Percentiles rank a stretch among this genome's conserved stretches.
phyloP scores from a whole-genome alignment of 192 early-diverging fungal genomes.

The Irineochytrium annulatum region DNA sequence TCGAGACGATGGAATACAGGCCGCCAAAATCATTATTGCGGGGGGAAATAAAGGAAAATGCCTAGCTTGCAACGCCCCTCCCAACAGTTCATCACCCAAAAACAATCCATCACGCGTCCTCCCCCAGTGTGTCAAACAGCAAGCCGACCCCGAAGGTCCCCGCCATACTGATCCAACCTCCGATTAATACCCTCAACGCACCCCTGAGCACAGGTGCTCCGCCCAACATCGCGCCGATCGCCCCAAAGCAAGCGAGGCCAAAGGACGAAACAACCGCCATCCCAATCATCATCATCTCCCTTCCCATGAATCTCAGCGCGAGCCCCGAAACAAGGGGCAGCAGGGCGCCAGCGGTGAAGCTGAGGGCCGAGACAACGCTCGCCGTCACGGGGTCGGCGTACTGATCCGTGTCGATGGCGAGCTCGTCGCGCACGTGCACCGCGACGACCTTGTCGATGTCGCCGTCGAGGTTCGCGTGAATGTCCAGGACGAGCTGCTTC shows the following conservation, averaged over 20 bases:
- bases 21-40: too few species aligned
- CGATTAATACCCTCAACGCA: conserved; percentile 35
- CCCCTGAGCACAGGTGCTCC: conserved; percentile 41
- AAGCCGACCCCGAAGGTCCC: conserved; percentile 33
- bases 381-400: conserved; percentile 41
- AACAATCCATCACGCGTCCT: too few species aligned
- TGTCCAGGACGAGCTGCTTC: conserved; percentile 30
- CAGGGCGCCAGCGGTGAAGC: conserved; percentile 31
- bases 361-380: conserved; percentile 27
- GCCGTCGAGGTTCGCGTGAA: conserved; percentile 21
- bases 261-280: conserved; percentile 28
- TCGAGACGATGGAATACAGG: too few species aligned
- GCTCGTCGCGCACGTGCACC: conserved; percentile 41
- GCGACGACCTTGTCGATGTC: conserved; percentile 40
- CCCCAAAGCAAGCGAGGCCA: conserved; percentile 37
- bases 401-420: conserved; percentile 43
- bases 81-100: too few species aligned
- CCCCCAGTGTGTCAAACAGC: too few species aligned
- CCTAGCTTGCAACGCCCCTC: too few species aligned
- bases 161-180: conserved; percentile 32
- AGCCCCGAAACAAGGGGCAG: conserved; percentile 18
- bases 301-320: conserved; percentile 5
- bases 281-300: background rate
- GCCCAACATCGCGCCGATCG: conserved; percentile 32
- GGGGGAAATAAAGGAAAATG: too few species aligned